Evolutionary conservation across 177 flowering plant genomes (phyloP).

Genomic region (Telopea speciosissima): DNA sequence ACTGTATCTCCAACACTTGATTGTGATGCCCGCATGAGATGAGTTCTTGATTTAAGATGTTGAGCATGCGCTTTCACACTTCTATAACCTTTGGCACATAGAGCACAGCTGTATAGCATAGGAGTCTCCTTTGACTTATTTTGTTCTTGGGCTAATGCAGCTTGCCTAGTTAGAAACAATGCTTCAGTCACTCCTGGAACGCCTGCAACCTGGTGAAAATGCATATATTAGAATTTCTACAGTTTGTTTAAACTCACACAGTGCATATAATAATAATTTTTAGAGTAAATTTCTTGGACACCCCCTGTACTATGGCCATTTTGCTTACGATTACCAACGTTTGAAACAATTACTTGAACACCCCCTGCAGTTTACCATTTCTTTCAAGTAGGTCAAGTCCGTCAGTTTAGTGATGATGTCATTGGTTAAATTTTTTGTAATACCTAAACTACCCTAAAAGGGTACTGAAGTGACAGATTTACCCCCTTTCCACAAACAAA

Average conservation of each 20-base stretch:
- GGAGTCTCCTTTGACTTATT: constrained; percentile 50
- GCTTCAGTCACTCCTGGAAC: constrained; percentile 96
- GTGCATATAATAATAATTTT: too few relatives aligned
- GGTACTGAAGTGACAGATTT: too few relatives aligned
- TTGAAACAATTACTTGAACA: too few relatives aligned
- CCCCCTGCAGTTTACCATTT: too few relatives aligned
- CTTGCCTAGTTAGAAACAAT: constrained; percentile 68
- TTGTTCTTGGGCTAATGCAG: constrained; percentile 71
- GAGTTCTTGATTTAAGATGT: constrained; percentile 73
- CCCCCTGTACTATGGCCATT: too few relatives aligned
- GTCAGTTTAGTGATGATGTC: too few relatives aligned
- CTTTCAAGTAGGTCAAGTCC: too few relatives aligned
- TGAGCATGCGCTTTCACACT: constrained; percentile 89
- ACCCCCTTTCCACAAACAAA: too few relatives aligned
- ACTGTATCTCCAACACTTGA: constrained; percentile 40
- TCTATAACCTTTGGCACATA: constrained; percentile 76
- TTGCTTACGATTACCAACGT: too few relatives aligned
- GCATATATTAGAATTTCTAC: neutral
- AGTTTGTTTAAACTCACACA: neutral
- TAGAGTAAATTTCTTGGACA: too few relatives aligned
- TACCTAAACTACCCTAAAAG: too few relatives aligned
- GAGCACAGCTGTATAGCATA: constrained; percentile 71
- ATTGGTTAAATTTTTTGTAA: too few relatives aligned
- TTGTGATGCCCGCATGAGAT: constrained; percentile 61
- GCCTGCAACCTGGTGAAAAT: constrained; percentile 67